phyloP scores from a whole-genome alignment of 805 yeast species.

The Priceomyces haplophilus region DNA sequence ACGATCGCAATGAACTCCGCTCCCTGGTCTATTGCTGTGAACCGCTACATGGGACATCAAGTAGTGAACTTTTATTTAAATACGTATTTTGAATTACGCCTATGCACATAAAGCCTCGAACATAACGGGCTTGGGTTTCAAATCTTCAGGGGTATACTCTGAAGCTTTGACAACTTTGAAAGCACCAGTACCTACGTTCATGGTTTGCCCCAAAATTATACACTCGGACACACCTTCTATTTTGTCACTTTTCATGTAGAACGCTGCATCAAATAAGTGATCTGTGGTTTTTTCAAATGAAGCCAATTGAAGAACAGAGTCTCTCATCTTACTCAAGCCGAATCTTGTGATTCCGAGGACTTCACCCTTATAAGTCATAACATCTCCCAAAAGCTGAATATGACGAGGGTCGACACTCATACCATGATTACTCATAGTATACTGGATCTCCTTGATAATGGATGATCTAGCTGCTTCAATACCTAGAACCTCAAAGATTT shows the following conservation, averaged over 20 bases:
- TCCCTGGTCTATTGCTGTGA: too few relatives aligned
- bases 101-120: slow-evolving; percentile 43
- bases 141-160: slow-evolving; percentile 39
- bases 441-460: slow-evolving; percentile 90
- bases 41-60: too few relatives aligned
- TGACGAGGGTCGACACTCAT: slow-evolving; percentile 99
- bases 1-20: too few relatives aligned
- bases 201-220: slow-evolving; percentile 95
- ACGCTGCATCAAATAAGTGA: slow-evolving; percentile 96
- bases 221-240: slow-evolving; percentile 98
- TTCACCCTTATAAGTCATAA: slow-evolving; percentile 98
- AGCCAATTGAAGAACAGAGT: slow-evolving; percentile 93
- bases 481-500: slow-evolving; percentile 85
- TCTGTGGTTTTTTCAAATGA: slow-evolving; percentile 98
- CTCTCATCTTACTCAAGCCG: slow-evolving; percentile 98
- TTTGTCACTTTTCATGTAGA: slow-evolving; percentile 92
- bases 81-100: background rate
- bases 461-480: slow-evolving; percentile 96
- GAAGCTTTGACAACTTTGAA: slow-evolving; percentile 75
- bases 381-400: slow-evolving; percentile 94
- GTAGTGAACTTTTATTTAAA: background rate
- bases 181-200: slow-evolving; percentile 97
- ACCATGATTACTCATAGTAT: slow-evolving; percentile 98
- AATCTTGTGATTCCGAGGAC: slow-evolving; percentile 97
- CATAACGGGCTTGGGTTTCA: slow-evolving; percentile 42